Evolutionary conservation across 2,329 filamentous ascomycete genomes (phyloP).

Genomic region (Lithohypha guttulata): DNA sequence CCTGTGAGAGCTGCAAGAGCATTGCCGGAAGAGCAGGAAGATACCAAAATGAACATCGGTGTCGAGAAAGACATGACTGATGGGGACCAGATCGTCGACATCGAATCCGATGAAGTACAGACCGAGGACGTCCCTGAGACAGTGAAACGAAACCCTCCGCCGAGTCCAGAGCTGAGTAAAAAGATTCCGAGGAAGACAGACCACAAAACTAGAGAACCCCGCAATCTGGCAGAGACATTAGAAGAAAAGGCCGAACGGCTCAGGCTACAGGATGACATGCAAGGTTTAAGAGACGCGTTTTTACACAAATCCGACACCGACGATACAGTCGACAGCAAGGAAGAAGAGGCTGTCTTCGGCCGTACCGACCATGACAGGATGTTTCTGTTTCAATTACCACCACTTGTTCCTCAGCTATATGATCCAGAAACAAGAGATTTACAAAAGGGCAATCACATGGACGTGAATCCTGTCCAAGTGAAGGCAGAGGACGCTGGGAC

Average conservation of each 20-base stretch:
- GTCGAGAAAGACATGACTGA: constrained; percentile 29
- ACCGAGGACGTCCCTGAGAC: constrained; percentile 21
- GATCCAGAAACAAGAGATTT: constrained; percentile 26
- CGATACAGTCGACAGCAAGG: constrained; percentile 17
- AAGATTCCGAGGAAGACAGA: constrained; percentile 30
- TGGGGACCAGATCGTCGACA: constrained; percentile 11
- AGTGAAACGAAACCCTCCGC: constrained; percentile 25
- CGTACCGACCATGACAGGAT: constrained; percentile 42
- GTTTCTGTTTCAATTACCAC: constrained; percentile 55
- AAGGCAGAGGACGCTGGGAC: constrained; percentile 12
- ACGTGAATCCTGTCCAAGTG: constrained; percentile 9
- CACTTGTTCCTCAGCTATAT: constrained; percentile 47
- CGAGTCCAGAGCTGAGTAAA: constrained; percentile 31
- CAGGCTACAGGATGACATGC: constrained; percentile 24
- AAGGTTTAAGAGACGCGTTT: constrained; percentile 13
- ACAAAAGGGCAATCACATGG: constrained; percentile 9
- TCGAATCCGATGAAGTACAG: constrained; percentile 23
- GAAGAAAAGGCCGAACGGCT: constrained; percentile 21
- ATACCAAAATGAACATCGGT: constrained; percentile 24
- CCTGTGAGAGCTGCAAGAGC: constrained; percentile 47
- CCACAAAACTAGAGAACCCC: constrained; percentile 11
- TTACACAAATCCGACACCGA: constrained; percentile 11
- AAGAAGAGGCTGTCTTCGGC: constrained; percentile 19
- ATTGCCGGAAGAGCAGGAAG: constrained; percentile 30
- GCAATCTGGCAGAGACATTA: constrained; percentile 16